Conservation (phyloP, 768 basidiomycete species). For the Russula abietina region DNA sequence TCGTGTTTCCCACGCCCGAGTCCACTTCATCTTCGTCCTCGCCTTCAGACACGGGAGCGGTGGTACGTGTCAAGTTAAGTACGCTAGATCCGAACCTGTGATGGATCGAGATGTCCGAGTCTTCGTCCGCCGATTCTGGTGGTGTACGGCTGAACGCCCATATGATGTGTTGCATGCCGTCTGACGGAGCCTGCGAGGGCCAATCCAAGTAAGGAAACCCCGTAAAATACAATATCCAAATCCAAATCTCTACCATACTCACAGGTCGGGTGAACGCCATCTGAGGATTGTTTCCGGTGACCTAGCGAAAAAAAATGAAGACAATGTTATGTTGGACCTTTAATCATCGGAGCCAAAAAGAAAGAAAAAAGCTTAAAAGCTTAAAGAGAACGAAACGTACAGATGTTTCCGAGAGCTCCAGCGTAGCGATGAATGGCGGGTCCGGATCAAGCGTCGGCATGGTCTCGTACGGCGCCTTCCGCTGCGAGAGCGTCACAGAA, state of each 20-base stretch:
- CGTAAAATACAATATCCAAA: conserved; percentile 28
- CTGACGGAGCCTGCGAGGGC: conserved; percentile 38
- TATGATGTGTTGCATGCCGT: conserved; percentile 44
- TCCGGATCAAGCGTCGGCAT: conserved; percentile 51
- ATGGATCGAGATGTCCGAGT: conserved; percentile 47
- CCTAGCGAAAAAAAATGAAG: not conserved
- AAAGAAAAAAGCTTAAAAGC: not conserved
- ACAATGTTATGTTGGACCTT: not conserved
- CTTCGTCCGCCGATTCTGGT: conserved; percentile 41
- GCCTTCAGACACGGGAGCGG: conserved; percentile 29
- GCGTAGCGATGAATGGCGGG: conserved; percentile 48
- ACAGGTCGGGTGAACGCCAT: conserved; percentile 19
- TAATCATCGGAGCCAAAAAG: not conserved
- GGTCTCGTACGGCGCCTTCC: conserved; percentile 43
- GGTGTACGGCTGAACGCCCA: conserved; percentile 50
- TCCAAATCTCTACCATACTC: conserved; percentile 24
- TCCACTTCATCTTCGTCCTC: not conserved
- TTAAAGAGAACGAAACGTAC: conserved; percentile 30
- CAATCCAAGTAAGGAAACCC: not conserved
- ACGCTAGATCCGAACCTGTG: conserved; percentile 36
- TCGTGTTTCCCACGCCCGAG: not conserved
- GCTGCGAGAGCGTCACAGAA: conserved; percentile 59
- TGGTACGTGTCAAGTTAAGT: conserved; percentile 41
- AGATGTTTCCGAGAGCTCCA: conserved; percentile 31
- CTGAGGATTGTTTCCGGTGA: conserved; percentile 1